Conservation (phyloP, 306 rosid species). For the Astragalus glycyphyllos region DNA sequence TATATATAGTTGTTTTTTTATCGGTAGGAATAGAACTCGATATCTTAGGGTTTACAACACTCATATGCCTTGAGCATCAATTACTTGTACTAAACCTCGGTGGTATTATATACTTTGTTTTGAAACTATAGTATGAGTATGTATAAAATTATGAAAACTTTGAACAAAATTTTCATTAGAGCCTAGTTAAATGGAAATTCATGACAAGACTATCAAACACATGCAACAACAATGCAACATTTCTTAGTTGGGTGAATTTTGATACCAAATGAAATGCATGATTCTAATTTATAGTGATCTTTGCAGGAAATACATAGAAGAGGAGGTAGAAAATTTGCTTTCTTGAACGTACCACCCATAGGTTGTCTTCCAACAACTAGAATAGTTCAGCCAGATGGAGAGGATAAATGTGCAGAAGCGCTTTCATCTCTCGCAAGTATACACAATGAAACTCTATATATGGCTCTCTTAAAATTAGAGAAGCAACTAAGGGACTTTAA, state of each 20-base stretch:
- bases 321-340: conserved; percentile 87
- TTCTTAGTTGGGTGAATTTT: neutral
- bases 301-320: conserved; percentile 66
- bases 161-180: too few relatives aligned
- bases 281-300: neutral
- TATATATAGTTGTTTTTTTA: neutral
- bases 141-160: too few relatives aligned
- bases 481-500: conserved; percentile 64
- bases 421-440: conserved; percentile 52
- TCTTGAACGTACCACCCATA: conserved; percentile 61
- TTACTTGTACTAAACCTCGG: too few relatives aligned
- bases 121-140: too few relatives aligned
- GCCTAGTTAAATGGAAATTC: neutral
- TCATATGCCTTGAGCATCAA: too few relatives aligned
- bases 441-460: conserved; percentile 65
- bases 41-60: too few relatives aligned
- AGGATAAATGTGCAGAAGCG: conserved; percentile 61
- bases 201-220: neutral
- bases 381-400: conserved; percentile 45
- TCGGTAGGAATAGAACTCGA: too few relatives aligned
- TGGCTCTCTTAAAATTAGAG: conserved; percentile 49
- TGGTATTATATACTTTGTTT: too few relatives aligned
- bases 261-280: neutral
- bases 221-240: too few relatives aligned
- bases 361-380: conserved; percentile 82